Evolutionary conservation across 768 basidiomycete species (phyloP).

Genomic region (Boletus subparvulus): DNA sequence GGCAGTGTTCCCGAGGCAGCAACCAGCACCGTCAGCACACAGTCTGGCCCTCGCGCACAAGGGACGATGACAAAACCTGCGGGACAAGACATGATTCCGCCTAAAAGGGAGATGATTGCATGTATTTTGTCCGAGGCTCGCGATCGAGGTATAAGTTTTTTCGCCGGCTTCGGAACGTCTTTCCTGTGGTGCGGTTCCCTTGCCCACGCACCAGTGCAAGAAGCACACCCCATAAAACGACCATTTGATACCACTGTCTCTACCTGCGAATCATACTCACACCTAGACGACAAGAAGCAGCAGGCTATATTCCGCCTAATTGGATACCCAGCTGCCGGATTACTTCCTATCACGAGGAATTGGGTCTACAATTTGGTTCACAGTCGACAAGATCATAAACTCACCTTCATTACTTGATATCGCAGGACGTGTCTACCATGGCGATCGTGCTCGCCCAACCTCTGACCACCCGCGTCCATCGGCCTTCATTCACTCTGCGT

Average conservation of each 20-base stretch:
- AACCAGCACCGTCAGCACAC: neutral
- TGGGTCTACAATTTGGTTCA: neutral
- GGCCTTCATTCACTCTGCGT: neutral
- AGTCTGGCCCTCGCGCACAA: neutral
- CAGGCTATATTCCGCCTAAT: neutral
- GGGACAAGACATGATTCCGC: slow-evolving; percentile 1
- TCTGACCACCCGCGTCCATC: slow-evolving; percentile 1
- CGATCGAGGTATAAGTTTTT: neutral
- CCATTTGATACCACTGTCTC: neutral
- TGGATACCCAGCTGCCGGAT: neutral
- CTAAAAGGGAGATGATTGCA: slow-evolving; percentile 1
- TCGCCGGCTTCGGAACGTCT: neutral
- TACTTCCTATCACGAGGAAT: slow-evolving; percentile 2
- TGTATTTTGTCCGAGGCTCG: slow-evolving; percentile 4
- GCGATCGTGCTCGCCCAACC: slow-evolving; percentile 7
- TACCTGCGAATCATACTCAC: slow-evolving; percentile 4
- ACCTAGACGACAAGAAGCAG: neutral
- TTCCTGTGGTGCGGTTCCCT: slow-evolving; percentile 3
- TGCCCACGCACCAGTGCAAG: slow-evolving; percentile 17
- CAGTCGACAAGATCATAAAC: slow-evolving; percentile 6
- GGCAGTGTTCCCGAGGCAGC: neutral
- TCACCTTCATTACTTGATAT: slow-evolving; percentile 1
- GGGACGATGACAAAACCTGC: neutral
- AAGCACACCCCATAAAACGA: slow-evolving; percentile 1
- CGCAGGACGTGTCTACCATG: slow-evolving; percentile 10